Evolutionary conservation across 2,329 filamentous ascomycete genomes (phyloP).

Genomic region (Aurifilum marmelostoma): DNA sequence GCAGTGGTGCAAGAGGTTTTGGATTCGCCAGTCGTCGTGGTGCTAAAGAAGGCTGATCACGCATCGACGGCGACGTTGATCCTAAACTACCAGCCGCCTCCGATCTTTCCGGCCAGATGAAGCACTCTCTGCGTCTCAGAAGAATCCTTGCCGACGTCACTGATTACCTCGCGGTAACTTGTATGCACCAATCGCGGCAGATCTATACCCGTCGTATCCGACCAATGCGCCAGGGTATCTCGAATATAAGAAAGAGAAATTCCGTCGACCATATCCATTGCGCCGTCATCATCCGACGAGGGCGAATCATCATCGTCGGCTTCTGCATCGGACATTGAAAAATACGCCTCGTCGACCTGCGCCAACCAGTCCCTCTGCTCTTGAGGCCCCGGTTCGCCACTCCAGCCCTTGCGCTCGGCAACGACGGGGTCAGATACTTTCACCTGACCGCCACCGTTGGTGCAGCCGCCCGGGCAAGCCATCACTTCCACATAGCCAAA

Average conservation of each 20-base stretch:
- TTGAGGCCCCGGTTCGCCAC: slow-evolving; percentile 66
- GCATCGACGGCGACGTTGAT: slow-evolving; percentile 34
- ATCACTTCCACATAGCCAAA: slow-evolving; percentile 98
- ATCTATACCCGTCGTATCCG: slow-evolving; percentile 68
- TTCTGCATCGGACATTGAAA: slow-evolving; percentile 68
- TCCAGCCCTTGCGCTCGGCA: slow-evolving; percentile 50
- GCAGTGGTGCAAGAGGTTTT: slow-evolving; percentile 75
- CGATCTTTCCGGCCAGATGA: slow-evolving; percentile 86
- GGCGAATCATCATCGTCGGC: slow-evolving; percentile 33
- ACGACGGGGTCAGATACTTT: slow-evolving; percentile 80
- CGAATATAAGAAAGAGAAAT: slow-evolving; percentile 69
- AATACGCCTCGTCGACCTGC: slow-evolving; percentile 87
- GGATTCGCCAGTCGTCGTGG: slow-evolving; percentile 73
- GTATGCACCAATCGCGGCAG: slow-evolving; percentile 78
- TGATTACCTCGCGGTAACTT: slow-evolving; percentile 89
- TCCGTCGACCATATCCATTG: slow-evolving; percentile 57
- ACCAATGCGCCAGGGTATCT: slow-evolving; percentile 76
- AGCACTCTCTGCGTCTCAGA: slow-evolving; percentile 80
- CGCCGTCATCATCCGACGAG: slow-evolving; percentile 34
- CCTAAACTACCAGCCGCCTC: slow-evolving; percentile 80
- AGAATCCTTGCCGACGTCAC: slow-evolving; percentile 83
- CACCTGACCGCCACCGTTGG: slow-evolving; percentile 94
- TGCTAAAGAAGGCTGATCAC: slow-evolving; percentile 50
- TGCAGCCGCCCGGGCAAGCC: slow-evolving; percentile 98
- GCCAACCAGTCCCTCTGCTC: slow-evolving; percentile 87